Evolutionary conservation across 805 yeast genomes (phyloP), one percentile per base, ranked within the genome.

Genomic region (Candida silvatica): DNA sequence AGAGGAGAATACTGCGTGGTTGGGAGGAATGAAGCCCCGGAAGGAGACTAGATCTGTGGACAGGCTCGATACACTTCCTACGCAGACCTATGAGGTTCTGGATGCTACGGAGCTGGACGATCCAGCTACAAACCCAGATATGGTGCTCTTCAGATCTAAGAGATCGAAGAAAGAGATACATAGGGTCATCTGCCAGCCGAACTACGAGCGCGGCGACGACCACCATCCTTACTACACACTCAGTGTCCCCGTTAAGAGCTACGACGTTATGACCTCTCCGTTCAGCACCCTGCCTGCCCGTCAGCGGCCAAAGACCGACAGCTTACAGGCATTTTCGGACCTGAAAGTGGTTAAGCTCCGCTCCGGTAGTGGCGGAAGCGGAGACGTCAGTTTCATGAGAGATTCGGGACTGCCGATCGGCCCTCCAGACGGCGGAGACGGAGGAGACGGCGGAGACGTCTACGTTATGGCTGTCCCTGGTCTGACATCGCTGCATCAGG

Each of bases 341-440:
- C 58, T 85, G 3, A 70, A 80, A 39, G 68, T 84, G 6, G 66
- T 90, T 7, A 73, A 72, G 37, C 61, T 86, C 6, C 53, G 61
- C 3, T 75, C 94, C 19, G 98, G 98, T 0, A 66, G 62, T 27
- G 98, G 98, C 16, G 98, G 98, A 2, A 67, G 80, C 52, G 98
- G 98, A 5, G 66, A 73, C 22, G 80, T 86, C 0, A 81, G 97
- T 0, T 92, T 92, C 57, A 71, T 79, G 39, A 66, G 96, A 44
- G 97, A 86, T 45, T 83, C 95, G 3, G 84, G 87, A 27, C 61
- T 84, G 29, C 68, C 95, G 0, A 68, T 70, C 15, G 98, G 98
- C 0, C 97, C 98, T 0, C 95, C 98, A 0, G 94, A 88, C 56
- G 98, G 98, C n/a, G 98, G 98, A 7, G 97, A 92, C 59, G 98